Base-by-base conservation (phyloP, 495 filamentous ascomycete genomes). In the Aspergillus kassunensis region DNA sequence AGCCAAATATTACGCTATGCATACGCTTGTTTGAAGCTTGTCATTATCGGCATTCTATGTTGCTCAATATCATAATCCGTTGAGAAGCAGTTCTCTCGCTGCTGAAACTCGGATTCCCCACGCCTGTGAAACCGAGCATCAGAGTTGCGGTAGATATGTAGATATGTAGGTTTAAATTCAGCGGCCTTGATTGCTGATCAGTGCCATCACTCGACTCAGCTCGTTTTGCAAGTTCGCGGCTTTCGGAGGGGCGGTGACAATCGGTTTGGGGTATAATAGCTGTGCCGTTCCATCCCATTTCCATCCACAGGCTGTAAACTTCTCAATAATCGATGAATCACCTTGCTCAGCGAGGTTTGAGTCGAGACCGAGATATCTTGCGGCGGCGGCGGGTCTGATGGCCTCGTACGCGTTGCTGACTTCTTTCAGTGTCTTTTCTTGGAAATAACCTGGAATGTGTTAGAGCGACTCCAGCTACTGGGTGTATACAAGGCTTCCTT, bases 391-490 rank as follows among this genome's bases (percentile, higher is more conserved):
- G 15, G 74, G 72, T 44, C 74, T 62, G 51, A 80, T 80, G 6
- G 74, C 65, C 39, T 73, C 72, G 61, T 79, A 80, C 16, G 72
- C 71, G 40, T 57, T 66, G 48, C 76, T 78, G 43, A 80, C 55
- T 27, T 74, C 65, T 43, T 65, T 66, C 52, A 78, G 66, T 5
- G 77, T 74, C 41, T 73, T 76, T 48, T 74, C 67, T 52, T 73
- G 69, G 51, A 76, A 79, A 49, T 74, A 69, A 72, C 67, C 53
- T 74, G 69, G 49, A 73, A 77, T 72, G 66, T 13, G 60, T 74
- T 70, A 42, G 27, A 6, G 37, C 6, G 15, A 9, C 8, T 29
- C 6, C 21, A 4, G 19, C 19, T 18, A 65, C 58, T 9, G 9
- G 20, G 33, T 2, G n/a, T 11, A 13, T 9, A 12, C 8, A 12